Evolutionary conservation across 2,329 filamentous ascomycete species (phyloP).

Genomic region (Metarhizium robertsii): DNA sequence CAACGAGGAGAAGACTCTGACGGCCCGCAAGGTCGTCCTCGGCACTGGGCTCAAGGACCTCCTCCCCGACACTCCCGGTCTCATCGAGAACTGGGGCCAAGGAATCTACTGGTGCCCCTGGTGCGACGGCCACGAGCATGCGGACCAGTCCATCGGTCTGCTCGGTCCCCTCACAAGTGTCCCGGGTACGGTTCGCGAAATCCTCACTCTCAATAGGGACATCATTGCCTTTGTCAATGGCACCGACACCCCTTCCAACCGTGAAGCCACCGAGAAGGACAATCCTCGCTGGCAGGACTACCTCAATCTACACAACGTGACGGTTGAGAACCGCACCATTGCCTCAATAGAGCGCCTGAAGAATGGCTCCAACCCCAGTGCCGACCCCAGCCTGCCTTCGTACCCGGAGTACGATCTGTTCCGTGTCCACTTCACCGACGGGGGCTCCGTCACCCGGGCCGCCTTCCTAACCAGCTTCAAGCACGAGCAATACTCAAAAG

Average conservation of each 20-base stretch:
- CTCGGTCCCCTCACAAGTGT: constrained; percentile 35
- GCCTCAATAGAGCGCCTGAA: constrained; percentile 34
- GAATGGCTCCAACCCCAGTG: constrained; percentile 24
- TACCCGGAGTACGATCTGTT: constrained; percentile 45
- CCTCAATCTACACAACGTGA: constrained; percentile 39
- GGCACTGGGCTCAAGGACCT: constrained; percentile 48
- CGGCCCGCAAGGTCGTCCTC: constrained; percentile 45
- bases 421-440: constrained; percentile 40
- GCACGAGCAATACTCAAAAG: constrained; percentile 34
- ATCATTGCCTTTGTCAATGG: constrained; percentile 51
- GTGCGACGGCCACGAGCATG: constrained; percentile 55
- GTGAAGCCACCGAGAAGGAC: constrained; percentile 27
- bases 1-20: constrained; percentile 22
- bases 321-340: constrained; percentile 48
- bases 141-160: constrained; percentile 47
- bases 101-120: constrained; percentile 57
- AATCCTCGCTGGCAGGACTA: constrained; percentile 39
- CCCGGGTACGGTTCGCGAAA: constrained; percentile 37
- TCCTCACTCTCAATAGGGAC: constrained; percentile 44
- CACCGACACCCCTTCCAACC: constrained; percentile 37
- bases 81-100: constrained; percentile 45
- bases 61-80: constrained; percentile 44
- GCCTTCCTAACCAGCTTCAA: constrained; percentile 44
- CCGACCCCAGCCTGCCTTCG: constrained; percentile 31
- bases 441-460: constrained; percentile 32